Percentiles rank a stretch among this genome's conserved stretches.
phyloP scores from a whole-genome alignment of 805 yeast species.

The Saturnispora diversa region DNA sequence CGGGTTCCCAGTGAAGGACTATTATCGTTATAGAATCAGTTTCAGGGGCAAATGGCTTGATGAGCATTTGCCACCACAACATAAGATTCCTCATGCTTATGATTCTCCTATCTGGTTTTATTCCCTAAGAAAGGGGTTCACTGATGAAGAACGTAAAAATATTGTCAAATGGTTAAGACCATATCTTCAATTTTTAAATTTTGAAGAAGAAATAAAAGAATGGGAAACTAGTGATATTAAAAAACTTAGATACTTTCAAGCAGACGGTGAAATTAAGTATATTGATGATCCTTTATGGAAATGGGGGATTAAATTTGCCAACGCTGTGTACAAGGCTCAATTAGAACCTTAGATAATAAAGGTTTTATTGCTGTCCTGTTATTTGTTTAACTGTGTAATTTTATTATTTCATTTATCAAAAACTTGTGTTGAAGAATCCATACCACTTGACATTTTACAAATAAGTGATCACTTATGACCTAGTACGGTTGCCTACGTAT shows the following conservation, averaged over 20 bases:
- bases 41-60: conserved; percentile 23
- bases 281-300: conserved; percentile 31
- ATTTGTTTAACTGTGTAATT: no score
- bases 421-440: no score
- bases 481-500: no score
- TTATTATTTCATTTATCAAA: no score
- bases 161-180: conserved; percentile 27
- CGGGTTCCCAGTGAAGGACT: conserved; percentile 24
- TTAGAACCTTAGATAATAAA: no score
- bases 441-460: no score
- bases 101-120: conserved; percentile 33
- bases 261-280: conserved; percentile 26
- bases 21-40: conserved; percentile 28
- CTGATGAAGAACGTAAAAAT: conserved; percentile 22
- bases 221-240: conserved; percentile 27
- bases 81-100: conserved; percentile 31
- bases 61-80: conserved; percentile 17
- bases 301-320: conserved; percentile 31
- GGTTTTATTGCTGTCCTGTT: conserved; percentile 42
- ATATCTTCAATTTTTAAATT: conserved; percentile 25
- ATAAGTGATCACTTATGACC: no score
- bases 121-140: conserved; percentile 22
- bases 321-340: conserved; percentile 23
- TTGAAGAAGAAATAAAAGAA: conserved; percentile 19
- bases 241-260: conserved; percentile 25